phyloP scores from a whole-genome alignment of 2,329 filamentous ascomycete species.

The Talaromyces sp. region DNA sequence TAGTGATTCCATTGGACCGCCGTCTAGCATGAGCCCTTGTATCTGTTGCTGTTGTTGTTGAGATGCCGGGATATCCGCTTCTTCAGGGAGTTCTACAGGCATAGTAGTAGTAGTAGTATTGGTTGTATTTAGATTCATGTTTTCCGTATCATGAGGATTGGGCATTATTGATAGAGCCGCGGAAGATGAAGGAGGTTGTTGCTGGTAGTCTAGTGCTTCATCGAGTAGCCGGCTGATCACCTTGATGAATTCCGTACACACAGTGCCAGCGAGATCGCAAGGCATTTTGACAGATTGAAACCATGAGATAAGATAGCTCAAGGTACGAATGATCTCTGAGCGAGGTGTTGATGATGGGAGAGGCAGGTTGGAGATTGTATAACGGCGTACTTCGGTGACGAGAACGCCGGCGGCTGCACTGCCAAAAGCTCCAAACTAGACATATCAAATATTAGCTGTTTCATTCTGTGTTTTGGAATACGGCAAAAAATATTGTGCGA shows the following conservation, averaged over 20 bases:
- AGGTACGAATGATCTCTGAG: constrained; percentile 24
- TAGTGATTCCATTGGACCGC: constrained; percentile 5
- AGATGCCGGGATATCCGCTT: not conserved
- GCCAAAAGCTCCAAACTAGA: constrained; percentile 22
- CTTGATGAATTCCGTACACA: constrained; percentile 22
- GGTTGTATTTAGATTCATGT: not conserved
- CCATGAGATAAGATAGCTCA: constrained; percentile 23
- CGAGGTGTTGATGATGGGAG: constrained; percentile 22
- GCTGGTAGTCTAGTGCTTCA: constrained; percentile 24
- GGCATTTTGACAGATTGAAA: constrained; percentile 19
- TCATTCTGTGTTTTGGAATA: not conserved
- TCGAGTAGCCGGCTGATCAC: constrained; percentile 23
- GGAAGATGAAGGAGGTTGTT: constrained; percentile 12
- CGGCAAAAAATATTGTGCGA: not conserved
- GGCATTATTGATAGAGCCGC: not conserved
- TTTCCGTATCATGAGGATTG: not conserved
- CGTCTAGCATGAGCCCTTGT: constrained; percentile 1
- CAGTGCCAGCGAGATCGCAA: constrained; percentile 13
- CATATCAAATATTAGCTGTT: not conserved
- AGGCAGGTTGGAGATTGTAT: constrained; percentile 21
- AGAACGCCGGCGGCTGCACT: constrained; percentile 24
- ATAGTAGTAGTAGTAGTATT: not conserved
- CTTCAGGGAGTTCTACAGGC: not conserved
- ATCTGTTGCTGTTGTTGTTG: not conserved
- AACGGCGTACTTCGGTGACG: constrained; percentile 24